These are phyloP conservation scores for Colletotrichum tofieldiae DNA, from an alignment of 2,329 filamentous ascomycete genomes.

Conservation along the genomic window DNA sequence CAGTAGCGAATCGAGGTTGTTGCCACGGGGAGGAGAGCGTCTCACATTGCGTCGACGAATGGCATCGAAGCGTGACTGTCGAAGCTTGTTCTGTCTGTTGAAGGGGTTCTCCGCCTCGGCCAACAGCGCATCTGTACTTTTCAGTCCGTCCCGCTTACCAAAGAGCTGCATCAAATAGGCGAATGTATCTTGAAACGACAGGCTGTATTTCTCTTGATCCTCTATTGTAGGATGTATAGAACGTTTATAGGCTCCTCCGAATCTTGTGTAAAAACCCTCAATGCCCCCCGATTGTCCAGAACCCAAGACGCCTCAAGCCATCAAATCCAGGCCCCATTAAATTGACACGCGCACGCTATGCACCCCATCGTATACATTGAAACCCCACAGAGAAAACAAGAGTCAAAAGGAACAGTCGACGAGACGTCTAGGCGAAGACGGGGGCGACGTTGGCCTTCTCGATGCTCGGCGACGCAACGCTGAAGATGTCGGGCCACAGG, in stretches of 20 bases:
- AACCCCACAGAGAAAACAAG: neutral
- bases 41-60: too few species aligned
- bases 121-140: too few species aligned
- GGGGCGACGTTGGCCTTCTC: slow-evolving; percentile 43
- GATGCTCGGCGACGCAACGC: slow-evolving; percentile 54
- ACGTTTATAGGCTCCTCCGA: neutral
- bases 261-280: too few species aligned
- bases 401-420: neutral
- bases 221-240: neutral
- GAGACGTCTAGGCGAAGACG: slow-evolving; percentile 17
- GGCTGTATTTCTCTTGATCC: too few species aligned
- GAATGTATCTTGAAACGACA: too few species aligned
- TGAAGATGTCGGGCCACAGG: slow-evolving; percentile 73
- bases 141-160: too few species aligned
- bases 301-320: neutral
- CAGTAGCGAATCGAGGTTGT: too few species aligned
- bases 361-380: slow-evolving; percentile 13
- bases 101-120: too few species aligned
- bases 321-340: neutral
- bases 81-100: too few species aligned
- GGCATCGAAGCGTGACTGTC: too few species aligned
- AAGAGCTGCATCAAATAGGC: too few species aligned
- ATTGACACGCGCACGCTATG: slow-evolving; percentile 34
- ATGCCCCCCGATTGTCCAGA: neutral
- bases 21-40: too few species aligned